Conservation (phyloP, 805 yeast genomes). For the Schwanniomyces occidentalis region DNA sequence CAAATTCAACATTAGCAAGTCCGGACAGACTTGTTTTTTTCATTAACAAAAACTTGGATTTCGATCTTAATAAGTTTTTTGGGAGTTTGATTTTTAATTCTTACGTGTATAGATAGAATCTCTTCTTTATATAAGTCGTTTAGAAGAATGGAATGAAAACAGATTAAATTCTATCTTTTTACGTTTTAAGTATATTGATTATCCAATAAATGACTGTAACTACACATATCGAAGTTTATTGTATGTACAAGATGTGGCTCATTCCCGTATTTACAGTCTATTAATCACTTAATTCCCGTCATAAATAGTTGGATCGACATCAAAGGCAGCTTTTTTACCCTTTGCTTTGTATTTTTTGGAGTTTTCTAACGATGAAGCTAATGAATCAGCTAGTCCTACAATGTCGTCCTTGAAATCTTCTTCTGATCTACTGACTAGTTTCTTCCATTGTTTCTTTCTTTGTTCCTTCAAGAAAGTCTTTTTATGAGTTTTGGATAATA, state of each 20-base stretch:
- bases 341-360: slow-evolving; percentile 30
- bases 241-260: slow-evolving; percentile 10
- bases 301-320: slow-evolving; percentile 16
- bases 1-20: no score
- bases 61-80: no score
- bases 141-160: no score
- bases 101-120: no score
- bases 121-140: no score
- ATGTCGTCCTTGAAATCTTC: slow-evolving; percentile 28
- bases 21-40: no score
- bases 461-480: slow-evolving; percentile 39
- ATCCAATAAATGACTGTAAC: slow-evolving; percentile 3
- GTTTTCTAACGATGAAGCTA: slow-evolving; percentile 33
- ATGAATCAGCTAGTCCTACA: slow-evolving; percentile 24
- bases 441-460: slow-evolving; percentile 34
- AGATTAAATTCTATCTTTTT: no score
- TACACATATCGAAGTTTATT: slow-evolving; percentile 2
- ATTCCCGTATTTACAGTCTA: slow-evolving; percentile 1
- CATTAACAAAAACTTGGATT: no score
- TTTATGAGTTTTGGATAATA: slow-evolving; percentile 36
- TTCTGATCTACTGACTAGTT: slow-evolving; percentile 24
- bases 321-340: slow-evolving; percentile 26
- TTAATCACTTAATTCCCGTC: slow-evolving; percentile 20
- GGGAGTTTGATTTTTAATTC: no score
- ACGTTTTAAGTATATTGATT: no score